These are phyloP conservation scores for Hemileccinum impolitum DNA, from an alignment of 768 basidiomycete genomes.

Conservation along the genomic window DNA sequence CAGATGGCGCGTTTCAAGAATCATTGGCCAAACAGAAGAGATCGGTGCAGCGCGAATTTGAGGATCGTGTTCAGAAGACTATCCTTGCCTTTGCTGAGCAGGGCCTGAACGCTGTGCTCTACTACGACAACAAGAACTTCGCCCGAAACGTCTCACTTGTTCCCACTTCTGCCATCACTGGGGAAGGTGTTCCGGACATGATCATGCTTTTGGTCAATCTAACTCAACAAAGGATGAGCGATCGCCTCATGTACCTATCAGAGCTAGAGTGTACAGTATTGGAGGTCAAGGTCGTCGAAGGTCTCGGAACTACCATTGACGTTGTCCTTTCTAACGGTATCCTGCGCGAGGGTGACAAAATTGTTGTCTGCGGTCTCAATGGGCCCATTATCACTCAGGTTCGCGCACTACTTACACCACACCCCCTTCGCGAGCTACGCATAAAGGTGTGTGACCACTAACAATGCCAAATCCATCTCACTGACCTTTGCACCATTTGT, in stretches of 20 bases:
- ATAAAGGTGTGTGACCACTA: constrained; percentile 65
- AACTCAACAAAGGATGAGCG: constrained; percentile 97
- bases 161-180: constrained; percentile 96
- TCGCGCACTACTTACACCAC: constrained; percentile 91
- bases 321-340: constrained; percentile 95
- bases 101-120: constrained; percentile 89
- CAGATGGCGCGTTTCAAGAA: constrained; percentile 90
- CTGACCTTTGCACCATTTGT: constrained; percentile 6
- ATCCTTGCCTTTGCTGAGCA: constrained; percentile 97
- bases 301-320: constrained; percentile 96
- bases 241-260: constrained; percentile 95
- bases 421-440: constrained; percentile 91
- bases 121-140: constrained; percentile 97
- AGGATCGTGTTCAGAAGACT: constrained; percentile 80
- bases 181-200: constrained; percentile 99
- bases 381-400: constrained; percentile 96
- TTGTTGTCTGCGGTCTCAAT: constrained; percentile 95
- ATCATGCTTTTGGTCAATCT: constrained; percentile 97
- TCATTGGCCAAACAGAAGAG: constrained; percentile 79
- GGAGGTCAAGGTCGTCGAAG: constrained; percentile 98
- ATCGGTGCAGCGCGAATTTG: constrained; percentile 86
- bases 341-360: constrained; percentile 85
- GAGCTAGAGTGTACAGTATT: constrained; percentile 97
- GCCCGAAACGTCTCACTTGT: constrained; percentile 93
- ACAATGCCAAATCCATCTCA: background rate